Evolutionary conservation across 176 grass and related monocot species (phyloP).

Genomic region (Oropetium thomaeum): DNA sequence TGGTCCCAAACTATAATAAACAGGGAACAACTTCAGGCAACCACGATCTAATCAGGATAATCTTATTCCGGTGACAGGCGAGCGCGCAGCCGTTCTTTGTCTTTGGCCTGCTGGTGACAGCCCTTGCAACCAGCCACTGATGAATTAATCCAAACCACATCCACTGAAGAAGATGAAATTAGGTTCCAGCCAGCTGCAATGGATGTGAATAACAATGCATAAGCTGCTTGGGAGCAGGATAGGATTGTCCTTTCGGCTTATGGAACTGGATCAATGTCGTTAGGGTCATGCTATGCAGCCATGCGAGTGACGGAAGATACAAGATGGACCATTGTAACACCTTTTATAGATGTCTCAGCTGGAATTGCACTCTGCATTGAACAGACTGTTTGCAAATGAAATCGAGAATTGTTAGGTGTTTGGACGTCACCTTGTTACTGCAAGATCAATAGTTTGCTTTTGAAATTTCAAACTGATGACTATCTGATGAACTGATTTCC

Average conservation of each 20-base stretch:
- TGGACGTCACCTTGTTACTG: background rate
- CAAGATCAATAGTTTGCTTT: background rate
- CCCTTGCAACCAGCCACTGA: conserved; percentile 49
- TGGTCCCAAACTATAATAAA: background rate
- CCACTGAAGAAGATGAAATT: background rate
- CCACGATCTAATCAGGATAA: background rate
- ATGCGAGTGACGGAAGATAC: background rate
- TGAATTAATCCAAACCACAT: background rate
- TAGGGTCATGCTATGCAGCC: background rate
- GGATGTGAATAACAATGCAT: background rate
- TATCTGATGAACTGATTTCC: background rate
- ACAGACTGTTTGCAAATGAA: background rate
- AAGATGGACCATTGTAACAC: background rate
- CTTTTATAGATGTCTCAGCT: background rate
- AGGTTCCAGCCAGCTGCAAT: background rate
- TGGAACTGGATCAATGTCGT: background rate
- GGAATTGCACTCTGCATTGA: background rate
- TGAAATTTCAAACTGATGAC: background rate
- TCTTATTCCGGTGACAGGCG: conserved; percentile 36
- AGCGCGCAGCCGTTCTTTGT: conserved; percentile 74
- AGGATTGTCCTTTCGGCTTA: background rate
- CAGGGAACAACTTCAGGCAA: background rate
- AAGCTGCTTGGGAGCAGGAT: background rate
- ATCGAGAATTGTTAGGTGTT: background rate
- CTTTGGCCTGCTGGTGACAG: conserved; percentile 67